A percentile compares a stretch with the other conserved stretches of the same genome.
These are phyloP conservation scores for Cryphonectria carpinicola DNA, from an alignment of 2,329 filamentous ascomycete genomes.

Conservation along the genomic window DNA sequence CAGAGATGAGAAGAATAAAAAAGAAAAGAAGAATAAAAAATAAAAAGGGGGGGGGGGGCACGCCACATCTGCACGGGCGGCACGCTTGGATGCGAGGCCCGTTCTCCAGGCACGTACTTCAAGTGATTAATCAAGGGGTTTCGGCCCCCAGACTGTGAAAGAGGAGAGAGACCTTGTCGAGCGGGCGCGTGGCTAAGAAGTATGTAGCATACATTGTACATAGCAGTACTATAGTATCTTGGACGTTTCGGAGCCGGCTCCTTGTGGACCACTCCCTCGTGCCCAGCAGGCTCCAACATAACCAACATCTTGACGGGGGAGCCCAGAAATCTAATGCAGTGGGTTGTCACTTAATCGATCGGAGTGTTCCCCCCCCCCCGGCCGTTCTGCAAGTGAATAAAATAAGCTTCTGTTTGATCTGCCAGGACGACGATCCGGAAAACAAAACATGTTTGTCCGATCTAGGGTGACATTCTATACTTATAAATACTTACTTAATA, in stretches of 20 bases:
- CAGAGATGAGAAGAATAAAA: background rate
- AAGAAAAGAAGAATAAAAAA: background rate
- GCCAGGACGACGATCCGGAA: background rate
- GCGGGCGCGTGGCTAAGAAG: background rate
- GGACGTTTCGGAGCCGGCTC: background rate
- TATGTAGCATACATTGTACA: background rate
- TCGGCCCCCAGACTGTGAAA: background rate
- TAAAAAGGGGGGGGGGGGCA: background rate
- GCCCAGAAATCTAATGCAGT: background rate
- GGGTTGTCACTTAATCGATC: background rate
- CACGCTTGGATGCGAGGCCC: background rate
- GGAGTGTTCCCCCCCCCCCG: background rate
- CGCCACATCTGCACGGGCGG: background rate
- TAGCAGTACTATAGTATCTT: background rate
- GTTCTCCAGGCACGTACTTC: background rate
- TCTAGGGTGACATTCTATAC: background rate
- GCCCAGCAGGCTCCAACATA: background rate
- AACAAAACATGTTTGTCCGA: slow-evolving; percentile 5
- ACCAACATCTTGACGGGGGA: background rate
- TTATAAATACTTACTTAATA: background rate
- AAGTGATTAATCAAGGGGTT: background rate
- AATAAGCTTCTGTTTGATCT: slow-evolving; percentile 1
- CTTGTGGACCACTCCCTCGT: too few species aligned
- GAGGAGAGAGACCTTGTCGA: background rate
- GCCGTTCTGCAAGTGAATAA: background rate